Base-by-base conservation (phyloP, 2,329 filamentous ascomycete genomes). In the Ciborinia camelliae region DNA sequence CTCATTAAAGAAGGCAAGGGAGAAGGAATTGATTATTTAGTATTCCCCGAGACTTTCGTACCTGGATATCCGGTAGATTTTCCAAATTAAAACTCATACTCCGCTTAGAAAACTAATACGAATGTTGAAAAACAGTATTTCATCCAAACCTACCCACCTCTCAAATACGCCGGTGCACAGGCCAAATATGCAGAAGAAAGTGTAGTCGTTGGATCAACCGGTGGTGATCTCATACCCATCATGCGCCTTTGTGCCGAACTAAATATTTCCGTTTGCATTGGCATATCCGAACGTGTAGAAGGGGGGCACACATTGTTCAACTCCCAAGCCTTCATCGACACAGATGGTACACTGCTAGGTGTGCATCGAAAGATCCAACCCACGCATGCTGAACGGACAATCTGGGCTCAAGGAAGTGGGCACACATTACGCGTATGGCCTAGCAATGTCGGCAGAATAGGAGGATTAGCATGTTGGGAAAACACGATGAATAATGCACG, bases 31-130 rank as follows among this genome's bases (percentile, higher is more conserved):
- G 57, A 60, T 10, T 39, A 37, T 14, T 10, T 60, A 4, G 57
- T 50, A 5, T 60, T 60, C 9, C 57, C 57, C 8, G 57, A 60
- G 12, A 60, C 57, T 20, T 60, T 60, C 18, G n/a, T 60, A 7
- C 57, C 57, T 50, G 57, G 57, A 20, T 60, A 60, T 28, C 57
- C 57, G 18, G 57, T 60, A 28, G 12, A 6, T n/a, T n/a, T n/a
- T n/a, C n/a, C n/a, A n/a, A n/a, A n/a, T n/a, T n/a, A n/a, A n/a
- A n/a, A n/a, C n/a, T n/a, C n/a, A n/a, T n/a, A n/a, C n/a, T n/a
- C n/a, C n/a, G n/a, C n/a, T n/a, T n/a, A n/a, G n/a, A n/a, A n/a
- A 28, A 28, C 41, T 60, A 14, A 60, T 9, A 26, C 12, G 4
- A 9, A 26, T 4, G 2, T 6, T 9, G 3, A 2, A 23, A 45